Evolutionary conservation across 108 stramenopile species (phyloP), one percentile per base, ranked within the genome.

Genomic region (Asterionellopsis glacialis): DNA sequence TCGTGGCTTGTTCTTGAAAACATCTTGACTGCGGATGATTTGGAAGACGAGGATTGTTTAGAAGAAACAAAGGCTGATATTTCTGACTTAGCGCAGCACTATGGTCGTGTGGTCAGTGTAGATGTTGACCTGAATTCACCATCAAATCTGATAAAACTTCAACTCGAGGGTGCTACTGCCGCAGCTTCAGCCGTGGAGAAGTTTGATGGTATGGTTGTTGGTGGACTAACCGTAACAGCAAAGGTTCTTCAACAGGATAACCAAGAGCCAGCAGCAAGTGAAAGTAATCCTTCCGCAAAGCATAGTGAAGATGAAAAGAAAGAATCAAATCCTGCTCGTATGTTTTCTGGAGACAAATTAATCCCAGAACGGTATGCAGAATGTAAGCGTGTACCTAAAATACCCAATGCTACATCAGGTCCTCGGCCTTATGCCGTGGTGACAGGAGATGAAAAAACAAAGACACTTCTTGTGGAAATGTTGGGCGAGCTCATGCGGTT

Each of bases 401-500:
- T 93, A 3, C 84, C 91, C 24, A 89, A 85, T 49, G 12, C 41
- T 23, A 33, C 62, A 12, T 72, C 62, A 14, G 67, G 51, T 9
- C 81, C 88, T 26, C 67, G 91, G 11, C 52, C 65, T 0, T 93
- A 93, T 51, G 87, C 91, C 9, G 68, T 64, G 0, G 55, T 68
- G 27, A 60, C 66, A 12, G 61, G 74, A 38, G 80, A 88, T 47
- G 82, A 82, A 26, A 68, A 64, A 40, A 85, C 79, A 11, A 64
- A 77, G 7, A 80, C 87, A 9, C 61, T 89, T 14, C 45, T 93
- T 26, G 63, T 70, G 18, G 91, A 93, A 65, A 87, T 93, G 88
- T 62, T 93, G 4, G 75, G 84, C 9, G 91, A 93, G 57, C 64
- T 93, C 41, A 87, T 93, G 91, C 67, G 91, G 11, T 66, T 93